Conservation (phyloP, 108 stramenopile genomes). For the Craspedostauros australis region DNA sequence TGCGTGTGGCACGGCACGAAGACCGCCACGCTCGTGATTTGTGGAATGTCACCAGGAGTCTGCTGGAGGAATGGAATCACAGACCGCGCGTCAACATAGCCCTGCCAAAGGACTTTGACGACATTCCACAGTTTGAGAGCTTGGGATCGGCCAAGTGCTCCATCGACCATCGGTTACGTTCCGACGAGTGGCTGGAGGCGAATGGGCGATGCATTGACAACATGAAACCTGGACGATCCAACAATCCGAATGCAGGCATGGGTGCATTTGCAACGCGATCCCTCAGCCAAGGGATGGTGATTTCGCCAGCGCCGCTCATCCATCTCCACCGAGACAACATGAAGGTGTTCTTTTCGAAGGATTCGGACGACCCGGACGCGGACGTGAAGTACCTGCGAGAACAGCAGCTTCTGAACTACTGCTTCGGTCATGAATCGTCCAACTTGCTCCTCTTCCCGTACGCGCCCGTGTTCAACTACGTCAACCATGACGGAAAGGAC, state of each 20-base stretch:
- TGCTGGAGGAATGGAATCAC: no score
- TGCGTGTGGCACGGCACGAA: no score
- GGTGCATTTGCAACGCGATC: slow-evolving; percentile 50
- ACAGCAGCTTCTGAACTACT: slow-evolving; percentile 38
- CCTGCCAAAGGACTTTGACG: no score
- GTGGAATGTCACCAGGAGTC: no score
- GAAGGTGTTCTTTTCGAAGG: no score
- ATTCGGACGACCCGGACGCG: slow-evolving; percentile 18
- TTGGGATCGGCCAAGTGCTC: no score
- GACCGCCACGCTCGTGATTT: not conserved
- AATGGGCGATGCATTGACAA: slow-evolving; percentile 41
- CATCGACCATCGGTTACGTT: no score
- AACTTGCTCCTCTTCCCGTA: slow-evolving; percentile 36
- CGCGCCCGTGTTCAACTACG: slow-evolving; percentile 22
- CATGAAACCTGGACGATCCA: slow-evolving; percentile 35
- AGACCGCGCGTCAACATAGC: no score
- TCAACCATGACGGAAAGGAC: slow-evolving; percentile 38
- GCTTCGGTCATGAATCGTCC: slow-evolving; percentile 29
- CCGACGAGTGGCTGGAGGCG: slow-evolving; percentile 35
- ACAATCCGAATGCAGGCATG: slow-evolving; percentile 28
- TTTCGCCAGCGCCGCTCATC: slow-evolving; percentile 45
- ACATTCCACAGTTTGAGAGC: no score
- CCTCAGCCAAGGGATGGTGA: slow-evolving; percentile 22
- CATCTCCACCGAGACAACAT: slow-evolving; percentile 38
- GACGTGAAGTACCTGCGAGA: slow-evolving; percentile 1